phyloP scores from a whole-genome alignment of 2,329 filamentous ascomycete species.

The Cercospora canescens region DNA sequence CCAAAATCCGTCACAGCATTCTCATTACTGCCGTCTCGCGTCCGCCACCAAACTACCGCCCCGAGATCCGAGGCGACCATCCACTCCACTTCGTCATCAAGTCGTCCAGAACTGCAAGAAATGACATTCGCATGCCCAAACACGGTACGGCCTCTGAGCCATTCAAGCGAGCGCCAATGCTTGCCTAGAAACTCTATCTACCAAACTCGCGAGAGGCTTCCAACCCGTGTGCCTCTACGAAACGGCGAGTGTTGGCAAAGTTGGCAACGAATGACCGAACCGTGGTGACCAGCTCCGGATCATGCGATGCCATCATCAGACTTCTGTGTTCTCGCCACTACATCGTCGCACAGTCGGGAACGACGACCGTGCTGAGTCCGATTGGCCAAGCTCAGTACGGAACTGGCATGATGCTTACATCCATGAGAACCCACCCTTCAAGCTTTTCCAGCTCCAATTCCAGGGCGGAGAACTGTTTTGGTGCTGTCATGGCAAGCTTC shows the following conservation, averaged over 20 bases:
- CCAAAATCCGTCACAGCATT: background rate
- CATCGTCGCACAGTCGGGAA: background rate
- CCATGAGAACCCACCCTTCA: background rate
- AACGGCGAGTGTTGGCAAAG: background rate
- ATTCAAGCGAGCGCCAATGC: background rate
- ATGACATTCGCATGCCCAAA: background rate
- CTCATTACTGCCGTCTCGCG: background rate
- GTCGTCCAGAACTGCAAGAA: background rate
- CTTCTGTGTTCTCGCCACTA: background rate
- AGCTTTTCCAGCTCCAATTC: background rate
- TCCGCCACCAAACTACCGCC: background rate
- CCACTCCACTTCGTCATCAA: background rate
- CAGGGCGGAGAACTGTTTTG: background rate
- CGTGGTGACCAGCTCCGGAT: background rate
- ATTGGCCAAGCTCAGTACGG: background rate
- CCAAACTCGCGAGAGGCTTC: background rate
- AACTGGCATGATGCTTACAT: conserved; percentile 4
- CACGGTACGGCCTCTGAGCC: background rate
- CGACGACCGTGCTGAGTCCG: background rate
- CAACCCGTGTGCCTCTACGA: background rate
- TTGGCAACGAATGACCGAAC: background rate
- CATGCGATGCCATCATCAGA: background rate
- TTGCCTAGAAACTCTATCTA: background rate
- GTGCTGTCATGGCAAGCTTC: background rate
- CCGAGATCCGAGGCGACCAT: background rate